phyloP scores from a whole-genome alignment of 441 rosid genomes.

The Eutrema salsugineum region DNA sequence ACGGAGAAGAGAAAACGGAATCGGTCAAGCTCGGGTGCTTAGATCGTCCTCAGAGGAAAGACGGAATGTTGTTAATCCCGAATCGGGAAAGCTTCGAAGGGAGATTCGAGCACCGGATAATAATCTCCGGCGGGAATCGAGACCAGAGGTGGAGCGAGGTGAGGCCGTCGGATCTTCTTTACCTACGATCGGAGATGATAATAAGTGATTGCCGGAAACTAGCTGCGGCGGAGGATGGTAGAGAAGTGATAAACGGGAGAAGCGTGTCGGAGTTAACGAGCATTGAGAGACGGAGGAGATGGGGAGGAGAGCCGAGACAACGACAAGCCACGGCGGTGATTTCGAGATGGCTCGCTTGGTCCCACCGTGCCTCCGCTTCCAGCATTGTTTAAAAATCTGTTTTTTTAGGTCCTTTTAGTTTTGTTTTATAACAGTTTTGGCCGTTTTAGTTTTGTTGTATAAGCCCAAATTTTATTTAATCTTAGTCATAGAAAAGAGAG shows the following conservation, averaged over 20 bases:
- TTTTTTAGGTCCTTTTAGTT: slow-evolving; percentile 5
- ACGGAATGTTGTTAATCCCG: slow-evolving; percentile 46
- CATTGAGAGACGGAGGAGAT: slow-evolving; percentile 49
- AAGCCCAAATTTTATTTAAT: slow-evolving; percentile 3
- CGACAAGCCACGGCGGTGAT: slow-evolving; percentile 52
- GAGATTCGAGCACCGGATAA: slow-evolving; percentile 65
- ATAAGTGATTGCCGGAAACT: slow-evolving; percentile 43
- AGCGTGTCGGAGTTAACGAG: slow-evolving; percentile 83
- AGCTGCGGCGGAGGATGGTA: slow-evolving; percentile 38
- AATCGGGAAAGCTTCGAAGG: slow-evolving; percentile 37
- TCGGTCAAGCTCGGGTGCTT: slow-evolving; percentile 42
- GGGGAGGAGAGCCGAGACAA: slow-evolving; percentile 28
- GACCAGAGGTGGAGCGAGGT: slow-evolving; percentile 81
- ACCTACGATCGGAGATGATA: slow-evolving; percentile 72
- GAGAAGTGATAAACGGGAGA: slow-evolving; percentile 53
- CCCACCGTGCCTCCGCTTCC: slow-evolving; percentile 31
- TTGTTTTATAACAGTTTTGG: slow-evolving; percentile 19
- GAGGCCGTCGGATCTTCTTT: slow-evolving; percentile 68
- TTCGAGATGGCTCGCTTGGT: slow-evolving; percentile 66
- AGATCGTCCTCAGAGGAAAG: slow-evolving; percentile 53
- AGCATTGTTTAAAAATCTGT: background rate
- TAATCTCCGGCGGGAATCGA: slow-evolving; percentile 41
- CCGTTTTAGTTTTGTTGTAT: background rate
- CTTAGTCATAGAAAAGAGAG: background rate
- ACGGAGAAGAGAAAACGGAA: slow-evolving; percentile 23